A percentile compares a stretch with the other conserved stretches of the same genome.
Conservation (phyloP, 208 protist species). For the Balamuthia mandrillaris region DNA sequence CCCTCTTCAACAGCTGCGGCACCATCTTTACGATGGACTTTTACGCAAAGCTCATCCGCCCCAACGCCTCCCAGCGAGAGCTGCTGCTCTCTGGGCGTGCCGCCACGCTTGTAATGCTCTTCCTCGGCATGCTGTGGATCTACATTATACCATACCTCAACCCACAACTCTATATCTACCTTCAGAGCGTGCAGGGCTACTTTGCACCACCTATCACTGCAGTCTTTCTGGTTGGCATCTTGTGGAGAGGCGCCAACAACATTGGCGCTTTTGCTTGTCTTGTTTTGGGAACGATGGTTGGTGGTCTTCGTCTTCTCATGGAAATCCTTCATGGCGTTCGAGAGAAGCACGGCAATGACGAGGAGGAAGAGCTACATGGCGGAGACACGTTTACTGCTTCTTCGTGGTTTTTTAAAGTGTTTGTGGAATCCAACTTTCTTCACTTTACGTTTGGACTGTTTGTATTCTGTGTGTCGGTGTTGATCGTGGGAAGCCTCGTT, state of each 20-base stretch:
- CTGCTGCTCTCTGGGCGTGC: slow-evolving; percentile 2
- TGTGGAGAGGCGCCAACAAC: slow-evolving; percentile 31
- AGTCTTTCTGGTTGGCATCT: slow-evolving; percentile 13
- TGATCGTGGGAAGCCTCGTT: background rate
- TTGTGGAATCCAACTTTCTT: slow-evolving; percentile 31
- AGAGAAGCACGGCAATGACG: background rate
- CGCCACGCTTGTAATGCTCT: slow-evolving; percentile 9
- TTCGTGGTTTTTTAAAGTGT: background rate
- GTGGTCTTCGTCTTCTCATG: background rate
- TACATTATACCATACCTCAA: slow-evolving; percentile 13
- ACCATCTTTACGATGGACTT: slow-evolving; percentile 65
- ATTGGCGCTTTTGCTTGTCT: slow-evolving; percentile 13
- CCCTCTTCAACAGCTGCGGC: slow-evolving; percentile 48
- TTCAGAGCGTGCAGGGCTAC: slow-evolving; percentile 41
- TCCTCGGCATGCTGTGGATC: slow-evolving; percentile 27
- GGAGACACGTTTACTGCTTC: background rate
- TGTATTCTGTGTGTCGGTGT: background rate
- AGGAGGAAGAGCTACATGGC: too few relatives aligned
- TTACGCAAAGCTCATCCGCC: slow-evolving; percentile 36
- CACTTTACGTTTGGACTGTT: slow-evolving; percentile 25
- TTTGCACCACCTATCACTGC: slow-evolving; percentile 13
- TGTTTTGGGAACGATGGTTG: background rate
- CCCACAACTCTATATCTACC: slow-evolving; percentile 42
- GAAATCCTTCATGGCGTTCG: background rate
- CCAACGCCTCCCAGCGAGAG: background rate